Percentiles rank a stretch among this genome's conserved stretches.
Conservation (phyloP, 2,329 filamentous ascomycete genomes). For the Monilinia polystroma region DNA sequence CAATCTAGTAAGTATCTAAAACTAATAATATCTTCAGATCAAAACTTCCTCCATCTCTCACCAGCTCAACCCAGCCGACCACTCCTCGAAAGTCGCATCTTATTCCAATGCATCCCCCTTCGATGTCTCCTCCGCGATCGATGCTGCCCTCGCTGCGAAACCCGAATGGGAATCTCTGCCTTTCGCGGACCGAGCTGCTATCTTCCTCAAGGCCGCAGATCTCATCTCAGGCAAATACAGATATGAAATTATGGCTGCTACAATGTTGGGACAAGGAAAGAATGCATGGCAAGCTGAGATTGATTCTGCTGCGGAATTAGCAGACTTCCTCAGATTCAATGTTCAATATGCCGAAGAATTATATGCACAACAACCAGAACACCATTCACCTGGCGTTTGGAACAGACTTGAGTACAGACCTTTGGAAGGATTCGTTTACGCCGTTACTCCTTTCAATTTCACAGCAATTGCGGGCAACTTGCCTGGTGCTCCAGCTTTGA, state of each 20-base stretch:
- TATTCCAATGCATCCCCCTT: constrained; percentile 78
- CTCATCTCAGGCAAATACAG: constrained; percentile 87
- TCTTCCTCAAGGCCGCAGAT: constrained; percentile 95
- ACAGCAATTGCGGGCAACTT: constrained; percentile 91
- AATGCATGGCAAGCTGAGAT: constrained; percentile 99
- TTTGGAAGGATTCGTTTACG: constrained; percentile 92
- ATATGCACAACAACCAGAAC: constrained; percentile 80
- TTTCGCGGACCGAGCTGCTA: constrained; percentile 84
- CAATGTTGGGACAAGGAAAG: constrained; percentile 95
- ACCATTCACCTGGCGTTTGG: constrained; percentile 83
- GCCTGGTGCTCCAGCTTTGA: constrained; percentile 75
- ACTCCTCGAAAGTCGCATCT: constrained; percentile 72
- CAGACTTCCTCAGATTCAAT: constrained; percentile 91
- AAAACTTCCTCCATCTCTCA: constrained; percentile 63
- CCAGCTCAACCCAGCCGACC: constrained; percentile 81
- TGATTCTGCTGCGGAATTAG: constrained; percentile 86
- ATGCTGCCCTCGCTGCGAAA: constrained; percentile 52
- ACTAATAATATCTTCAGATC: constrained; percentile 49
- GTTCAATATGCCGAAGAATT: constrained; percentile 91
- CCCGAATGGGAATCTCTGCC: constrained; percentile 80
- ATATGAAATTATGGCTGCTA: constrained; percentile 93
- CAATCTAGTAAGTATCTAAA: background rate
- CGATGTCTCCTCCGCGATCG: constrained; percentile 60
- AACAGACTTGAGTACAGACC: constrained; percentile 87
- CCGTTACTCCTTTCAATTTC: constrained; percentile 93